A percentile compares a stretch with the other conserved stretches of the same genome.
These are phyloP conservation scores for Termitomyces bulborhizus DNA, from an alignment of 768 basidiomycete genomes.

Conservation along the genomic window DNA sequence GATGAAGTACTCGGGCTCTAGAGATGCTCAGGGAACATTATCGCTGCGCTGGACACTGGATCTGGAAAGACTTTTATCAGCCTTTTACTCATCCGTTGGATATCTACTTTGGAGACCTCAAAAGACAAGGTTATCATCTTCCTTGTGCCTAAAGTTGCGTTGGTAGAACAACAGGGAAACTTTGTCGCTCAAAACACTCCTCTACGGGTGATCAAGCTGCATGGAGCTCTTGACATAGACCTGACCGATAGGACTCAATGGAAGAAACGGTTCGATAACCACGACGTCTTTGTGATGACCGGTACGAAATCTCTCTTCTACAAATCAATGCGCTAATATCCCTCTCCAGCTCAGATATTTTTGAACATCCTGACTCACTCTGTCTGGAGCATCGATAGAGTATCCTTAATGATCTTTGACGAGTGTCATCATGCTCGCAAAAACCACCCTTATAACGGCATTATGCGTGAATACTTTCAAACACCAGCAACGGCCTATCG, in stretches of 20 bases:
- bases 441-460: slow-evolving; percentile 71
- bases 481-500: slow-evolving; percentile 35
- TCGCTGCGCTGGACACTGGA: slow-evolving; percentile 73
- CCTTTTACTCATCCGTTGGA: slow-evolving; percentile 72
- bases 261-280: slow-evolving; percentile 51
- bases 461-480: slow-evolving; percentile 63
- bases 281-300: slow-evolving; percentile 85
- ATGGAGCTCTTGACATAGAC: slow-evolving; percentile 68
- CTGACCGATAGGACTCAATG: slow-evolving; percentile 62
- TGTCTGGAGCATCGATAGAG: slow-evolving; percentile 64
- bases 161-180: slow-evolving; percentile 77
- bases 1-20: not conserved
- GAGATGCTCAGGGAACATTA: slow-evolving; percentile 46
- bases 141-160: slow-evolving; percentile 77
- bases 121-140: slow-evolving; percentile 65
- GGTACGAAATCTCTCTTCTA: slow-evolving; percentile 32
- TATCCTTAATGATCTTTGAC: slow-evolving; percentile 72
- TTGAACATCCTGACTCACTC: slow-evolving; percentile 77
- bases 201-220: slow-evolving; percentile 60
- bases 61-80: slow-evolving; percentile 77
- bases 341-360: slow-evolving; percentile 74
- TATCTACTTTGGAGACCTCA: slow-evolving; percentile 43
- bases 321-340: not conserved
- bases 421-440: slow-evolving; percentile 78
- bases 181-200: slow-evolving; percentile 62